A percentile compares a stretch with the other conserved stretches of the same genome.
Evolutionary conservation across 345 rosid genomes (phyloP).

Genomic region (Leavenworthia alabamica): DNA sequence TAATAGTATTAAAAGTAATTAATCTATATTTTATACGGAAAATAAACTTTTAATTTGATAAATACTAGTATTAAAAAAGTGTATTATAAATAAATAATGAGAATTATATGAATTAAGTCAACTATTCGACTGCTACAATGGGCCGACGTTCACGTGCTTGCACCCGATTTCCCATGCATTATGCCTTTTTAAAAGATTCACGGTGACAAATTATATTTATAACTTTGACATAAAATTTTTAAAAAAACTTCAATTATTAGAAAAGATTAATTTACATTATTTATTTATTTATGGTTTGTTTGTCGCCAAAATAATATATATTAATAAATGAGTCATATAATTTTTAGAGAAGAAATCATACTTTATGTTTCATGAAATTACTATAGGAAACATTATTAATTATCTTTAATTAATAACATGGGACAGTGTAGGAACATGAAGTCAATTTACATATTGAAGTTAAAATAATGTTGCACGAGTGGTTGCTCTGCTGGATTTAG

Average conservation of each 20-base stretch:
- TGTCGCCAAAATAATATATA: not conserved
- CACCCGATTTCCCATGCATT: conserved; percentile 42
- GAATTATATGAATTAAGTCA: conserved; percentile 24
- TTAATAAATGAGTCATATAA: not conserved
- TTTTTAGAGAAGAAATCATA: not conserved
- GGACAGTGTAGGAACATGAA: conserved; percentile 25
- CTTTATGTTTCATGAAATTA: not conserved
- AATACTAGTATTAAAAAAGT: too few species aligned
- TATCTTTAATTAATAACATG: not conserved
- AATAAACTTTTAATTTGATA: too few species aligned
- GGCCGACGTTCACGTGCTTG: conserved; percentile 51
- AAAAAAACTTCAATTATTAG: not conserved
- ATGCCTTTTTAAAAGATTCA: conserved; percentile 23
- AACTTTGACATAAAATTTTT: conserved; percentile 14
- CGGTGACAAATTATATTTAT: conserved; percentile 7
- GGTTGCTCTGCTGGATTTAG: conserved; percentile 38
- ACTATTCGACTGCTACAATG: conserved; percentile 34
- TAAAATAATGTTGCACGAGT: conserved; percentile 54
- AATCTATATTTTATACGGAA: too few species aligned
- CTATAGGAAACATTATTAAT: not conserved
- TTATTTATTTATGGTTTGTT: not conserved
- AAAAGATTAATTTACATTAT: too few species aligned
- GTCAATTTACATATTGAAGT: conserved; percentile 16
- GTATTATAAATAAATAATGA: not conserved
- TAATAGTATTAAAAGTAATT: too few species aligned